A percentile compares a stretch with the other conserved stretches of the same genome.
Conservation (phyloP, 768 basidiomycete genomes). For the Psilocybe subaeruginosa region DNA sequence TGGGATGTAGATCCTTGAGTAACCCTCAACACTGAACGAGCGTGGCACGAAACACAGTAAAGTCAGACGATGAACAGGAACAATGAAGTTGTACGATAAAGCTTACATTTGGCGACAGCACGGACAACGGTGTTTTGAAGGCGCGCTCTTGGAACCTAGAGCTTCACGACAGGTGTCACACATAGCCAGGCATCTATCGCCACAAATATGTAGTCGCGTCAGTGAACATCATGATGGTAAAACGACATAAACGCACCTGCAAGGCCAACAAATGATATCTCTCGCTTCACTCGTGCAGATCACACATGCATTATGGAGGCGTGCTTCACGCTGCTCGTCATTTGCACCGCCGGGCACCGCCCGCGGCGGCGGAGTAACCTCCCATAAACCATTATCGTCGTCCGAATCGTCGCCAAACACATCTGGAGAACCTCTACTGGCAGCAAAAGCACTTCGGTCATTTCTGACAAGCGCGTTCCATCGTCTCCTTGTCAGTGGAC, state of each 20-base stretch:
- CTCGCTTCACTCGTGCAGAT: constrained; percentile 71
- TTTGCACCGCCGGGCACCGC: background rate
- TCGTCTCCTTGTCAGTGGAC: constrained; percentile 22
- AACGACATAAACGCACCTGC: constrained; percentile 49
- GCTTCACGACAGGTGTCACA: constrained; percentile 70
- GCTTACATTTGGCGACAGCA: constrained; percentile 61
- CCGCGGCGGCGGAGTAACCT: constrained; percentile 14
- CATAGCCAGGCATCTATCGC: constrained; percentile 54
- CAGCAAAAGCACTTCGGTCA: background rate
- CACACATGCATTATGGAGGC: constrained; percentile 51
- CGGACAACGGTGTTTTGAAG: constrained; percentile 66
- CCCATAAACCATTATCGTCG: constrained; percentile 22
- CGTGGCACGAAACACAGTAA: no score
- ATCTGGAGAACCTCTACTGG: constrained; percentile 14
- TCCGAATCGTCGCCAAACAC: constrained; percentile 13
- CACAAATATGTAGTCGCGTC: background rate
- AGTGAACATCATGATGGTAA: background rate
- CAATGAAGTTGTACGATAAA: constrained; percentile 6
- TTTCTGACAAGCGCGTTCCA: constrained; percentile 23
- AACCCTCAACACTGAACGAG: constrained; percentile 46
- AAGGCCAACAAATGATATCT: constrained; percentile 86
- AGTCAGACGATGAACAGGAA: constrained; percentile 23
- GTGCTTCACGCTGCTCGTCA: constrained; percentile 7
- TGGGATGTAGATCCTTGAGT: constrained; percentile 65
- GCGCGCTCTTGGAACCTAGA: constrained; percentile 54